Evolutionary conservation across 352 stramenopile species (phyloP).

Genomic region (Phytophthora pistaciae): DNA sequence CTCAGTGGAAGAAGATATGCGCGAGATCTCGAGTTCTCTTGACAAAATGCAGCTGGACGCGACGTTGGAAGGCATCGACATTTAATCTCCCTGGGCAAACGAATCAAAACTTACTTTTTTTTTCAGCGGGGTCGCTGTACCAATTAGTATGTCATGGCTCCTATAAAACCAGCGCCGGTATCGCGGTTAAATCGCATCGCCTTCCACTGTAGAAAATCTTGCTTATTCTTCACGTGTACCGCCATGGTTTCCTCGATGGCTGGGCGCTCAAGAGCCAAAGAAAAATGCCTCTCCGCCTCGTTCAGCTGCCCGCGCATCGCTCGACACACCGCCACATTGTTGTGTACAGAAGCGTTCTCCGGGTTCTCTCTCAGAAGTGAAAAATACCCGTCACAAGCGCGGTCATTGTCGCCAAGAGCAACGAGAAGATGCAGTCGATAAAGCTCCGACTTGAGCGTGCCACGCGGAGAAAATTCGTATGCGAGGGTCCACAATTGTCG

Average conservation of each 20-base stretch:
- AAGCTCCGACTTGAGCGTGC: conserved; percentile 32
- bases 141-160: background rate
- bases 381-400: conserved; percentile 27
- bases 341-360: conserved; percentile 19
- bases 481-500: conserved; percentile 21
- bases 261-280: conserved; percentile 1
- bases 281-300: conserved; percentile 16
- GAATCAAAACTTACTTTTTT: background rate
- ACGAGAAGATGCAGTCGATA: conserved; percentile 29
- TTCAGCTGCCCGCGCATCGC: conserved; percentile 6
- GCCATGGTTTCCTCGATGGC: background rate
- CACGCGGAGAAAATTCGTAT: conserved; percentile 19
- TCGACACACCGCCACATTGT: conserved; percentile 34
- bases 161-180: background rate
- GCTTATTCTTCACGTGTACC: conserved; percentile 6
- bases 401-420: conserved; percentile 4
- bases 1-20: no score
- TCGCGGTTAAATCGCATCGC: background rate
- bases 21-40: no score
- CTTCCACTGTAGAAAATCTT: conserved; percentile 5
- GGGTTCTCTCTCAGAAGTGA: conserved; percentile 6
- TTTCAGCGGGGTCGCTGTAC: no score
- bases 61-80: no score
- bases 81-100: no score
- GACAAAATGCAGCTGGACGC: no score